Base-by-base conservation (phyloP, 352 stramenopile species). In the Globisporangium parvum region DNA sequence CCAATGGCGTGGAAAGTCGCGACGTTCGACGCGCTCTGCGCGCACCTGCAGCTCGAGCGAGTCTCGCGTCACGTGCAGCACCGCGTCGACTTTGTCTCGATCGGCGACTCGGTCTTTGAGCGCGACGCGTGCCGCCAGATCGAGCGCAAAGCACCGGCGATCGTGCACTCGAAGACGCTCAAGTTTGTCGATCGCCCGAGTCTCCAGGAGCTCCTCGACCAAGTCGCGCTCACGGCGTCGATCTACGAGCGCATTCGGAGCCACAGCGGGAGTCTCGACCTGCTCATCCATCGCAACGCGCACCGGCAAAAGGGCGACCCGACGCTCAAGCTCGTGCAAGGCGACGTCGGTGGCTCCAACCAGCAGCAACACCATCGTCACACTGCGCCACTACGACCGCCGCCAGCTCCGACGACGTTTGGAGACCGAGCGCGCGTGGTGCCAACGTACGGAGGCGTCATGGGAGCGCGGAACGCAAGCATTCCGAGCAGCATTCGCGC, bases 71-170 rank as follows among this genome's bases (percentile, higher is more conserved):
- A 60, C 24, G 45, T 60, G 26, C 65, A 67, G 6, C 41, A 56
- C 35, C 57, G 46, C 11, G 67, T 76, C 17, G 66, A 83, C 55
- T 65, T 85, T 23, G 62, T 87, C n/a, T 87, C 74, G 10, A 60
- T 87, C 23, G 74, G 74, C 17, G 74, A 87, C 57, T 73, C 77
- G 14, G 24, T 72, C 20, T 80, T 71, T 52, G 73, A 85, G 52
- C 73, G 77, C n/a, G 63, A 83, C 31, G 76, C 76, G 6, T 84
- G 76, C 52, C 65, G 72, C 6, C 62, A 67, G 48, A 56, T 81
- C 49, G 71, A 77, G 42, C 41, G 58, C 23, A 68, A 70, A n/a
- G 66, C 64, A 2, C 62, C 65, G 0, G 45, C 57, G 1, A 60
- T 74, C 51, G 42, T 84, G 8, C 53, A 73, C 31, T 67, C 64